Percentiles rank a stretch among this genome's conserved stretches.
Evolutionary conservation across 768 basidiomycete genomes (phyloP).

Genomic region (Atractiella rhizophila): DNA sequence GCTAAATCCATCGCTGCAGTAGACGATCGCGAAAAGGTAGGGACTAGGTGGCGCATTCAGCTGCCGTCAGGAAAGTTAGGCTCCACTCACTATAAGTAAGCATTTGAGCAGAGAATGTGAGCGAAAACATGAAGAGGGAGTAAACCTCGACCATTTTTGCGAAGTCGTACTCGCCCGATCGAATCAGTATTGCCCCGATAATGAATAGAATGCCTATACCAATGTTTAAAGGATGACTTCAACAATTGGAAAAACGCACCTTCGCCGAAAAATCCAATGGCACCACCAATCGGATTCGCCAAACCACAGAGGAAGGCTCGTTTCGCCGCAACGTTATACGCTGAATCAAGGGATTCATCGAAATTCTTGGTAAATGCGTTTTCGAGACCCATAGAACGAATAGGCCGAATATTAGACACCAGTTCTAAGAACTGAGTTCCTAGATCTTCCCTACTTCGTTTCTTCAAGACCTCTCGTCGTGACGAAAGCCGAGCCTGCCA

Average conservation of each 20-base stretch:
- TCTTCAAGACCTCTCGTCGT: constrained; percentile 50
- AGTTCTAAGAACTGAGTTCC: constrained; percentile 52
- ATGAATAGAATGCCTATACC: constrained; percentile 58
- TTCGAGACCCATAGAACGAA: constrained; percentile 67
- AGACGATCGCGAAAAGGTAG: constrained; percentile 60
- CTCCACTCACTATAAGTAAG: constrained; percentile 66
- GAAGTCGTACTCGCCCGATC: constrained; percentile 56
- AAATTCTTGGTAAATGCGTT: constrained; percentile 43
- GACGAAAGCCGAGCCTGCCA: constrained; percentile 47
- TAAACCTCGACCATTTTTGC: constrained; percentile 71
- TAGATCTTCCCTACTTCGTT: constrained; percentile 60
- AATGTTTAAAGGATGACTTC: neutral
- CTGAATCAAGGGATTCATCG: constrained; percentile 33
- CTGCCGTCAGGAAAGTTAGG: constrained; percentile 11
- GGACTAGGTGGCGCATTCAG: constrained; percentile 24
- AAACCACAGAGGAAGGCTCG: constrained; percentile 75
- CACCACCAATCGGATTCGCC: constrained; percentile 52
- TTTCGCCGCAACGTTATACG: constrained; percentile 40
- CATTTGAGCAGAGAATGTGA: constrained; percentile 69
- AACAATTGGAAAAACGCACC: constrained; percentile 18
- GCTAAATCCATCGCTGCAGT: constrained; percentile 62
- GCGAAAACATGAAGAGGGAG: constrained; percentile 72
- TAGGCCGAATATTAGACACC: constrained; percentile 58
- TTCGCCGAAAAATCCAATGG: constrained; percentile 67
- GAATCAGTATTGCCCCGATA: constrained; percentile 63